Evolutionary conservation across 768 basidiomycete genomes (phyloP).

Genomic region (Tulasnella sp.): DNA sequence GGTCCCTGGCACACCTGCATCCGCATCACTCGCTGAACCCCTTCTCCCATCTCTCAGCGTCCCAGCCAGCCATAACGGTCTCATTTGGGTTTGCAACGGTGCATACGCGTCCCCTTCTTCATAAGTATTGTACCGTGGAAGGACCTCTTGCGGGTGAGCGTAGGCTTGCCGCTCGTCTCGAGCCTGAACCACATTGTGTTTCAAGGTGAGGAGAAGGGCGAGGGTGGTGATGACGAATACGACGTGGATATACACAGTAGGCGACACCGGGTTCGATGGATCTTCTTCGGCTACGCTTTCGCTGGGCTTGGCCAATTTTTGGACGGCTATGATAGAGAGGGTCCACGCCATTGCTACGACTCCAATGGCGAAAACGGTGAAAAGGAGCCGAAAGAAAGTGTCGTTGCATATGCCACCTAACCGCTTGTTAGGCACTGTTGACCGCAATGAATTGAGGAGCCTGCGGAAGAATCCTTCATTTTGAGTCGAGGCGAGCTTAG

Average conservation of each 20-base stretch:
- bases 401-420: conserved; percentile 20
- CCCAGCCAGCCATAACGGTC: conserved; percentile 56
- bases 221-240: conserved; percentile 44
- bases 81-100: conserved; percentile 60
- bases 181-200: conserved; percentile 52
- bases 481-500: too few species aligned
- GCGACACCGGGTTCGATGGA: not conserved
- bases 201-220: conserved; percentile 49
- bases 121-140: conserved; percentile 20
- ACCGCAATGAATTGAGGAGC: not conserved
- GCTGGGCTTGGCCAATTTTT: conserved; percentile 7
- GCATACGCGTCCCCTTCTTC: not conserved
- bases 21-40: conserved; percentile 30
- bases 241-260: conserved; percentile 47
- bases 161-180: conserved; percentile 54
- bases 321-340: conserved; percentile 28
- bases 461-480: too few species aligned
- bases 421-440: conserved; percentile 1
- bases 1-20: conserved; percentile 62
- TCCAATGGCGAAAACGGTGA: conserved; percentile 24
- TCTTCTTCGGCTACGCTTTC: not conserved
- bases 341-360: conserved; percentile 52
- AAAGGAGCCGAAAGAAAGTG: conserved; percentile 18
- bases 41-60: conserved; percentile 27
- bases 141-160: conserved; percentile 41